Conservation (phyloP, 1,284 basidiomycete species). For the Malassezia psittaci region DNA sequence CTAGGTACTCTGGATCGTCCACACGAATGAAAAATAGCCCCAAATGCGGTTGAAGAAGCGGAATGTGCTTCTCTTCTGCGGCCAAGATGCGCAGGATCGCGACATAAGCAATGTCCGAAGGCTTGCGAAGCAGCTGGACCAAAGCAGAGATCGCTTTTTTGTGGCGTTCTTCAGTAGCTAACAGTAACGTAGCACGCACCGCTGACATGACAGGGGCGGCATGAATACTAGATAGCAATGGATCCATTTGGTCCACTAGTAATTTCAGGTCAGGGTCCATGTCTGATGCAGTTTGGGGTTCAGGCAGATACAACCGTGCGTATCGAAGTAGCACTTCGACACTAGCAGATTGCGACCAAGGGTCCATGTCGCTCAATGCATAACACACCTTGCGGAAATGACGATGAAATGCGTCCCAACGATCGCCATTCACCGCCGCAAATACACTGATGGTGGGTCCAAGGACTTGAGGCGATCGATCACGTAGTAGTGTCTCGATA, state of each 20-base stretch:
- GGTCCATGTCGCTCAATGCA: slow-evolving; percentile 77
- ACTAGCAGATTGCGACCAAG: slow-evolving; percentile 83
- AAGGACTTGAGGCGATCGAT: slow-evolving; percentile 75
- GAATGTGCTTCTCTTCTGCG: slow-evolving; percentile 13
- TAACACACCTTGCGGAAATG: slow-evolving; percentile 78
- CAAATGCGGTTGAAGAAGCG: slow-evolving; percentile 21
- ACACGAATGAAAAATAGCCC: slow-evolving; percentile 27
- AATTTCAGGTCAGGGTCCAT: slow-evolving; percentile 37
- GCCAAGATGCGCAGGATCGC: slow-evolving; percentile 23
- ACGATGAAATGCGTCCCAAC: slow-evolving; percentile 66
- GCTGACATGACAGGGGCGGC: slow-evolving; percentile 31
- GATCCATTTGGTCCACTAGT: slow-evolving; percentile 25
- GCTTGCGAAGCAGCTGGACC: slow-evolving; percentile 22
- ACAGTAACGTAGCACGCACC: slow-evolving; percentile 16
- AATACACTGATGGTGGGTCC: slow-evolving; percentile 79
- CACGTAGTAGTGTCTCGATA: slow-evolving; percentile 64
- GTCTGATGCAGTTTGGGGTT: slow-evolving; percentile 49
- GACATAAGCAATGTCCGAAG: slow-evolving; percentile 27
- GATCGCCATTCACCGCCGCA: slow-evolving; percentile 21
- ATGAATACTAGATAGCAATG: slow-evolving; percentile 29
- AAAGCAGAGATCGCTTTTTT: slow-evolving; percentile 16
- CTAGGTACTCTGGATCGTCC: slow-evolving; percentile 28
- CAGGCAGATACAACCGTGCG: slow-evolving; percentile 53
- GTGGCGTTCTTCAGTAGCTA: slow-evolving; percentile 18
- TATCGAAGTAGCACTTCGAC: slow-evolving; percentile 72